phyloP scores from a whole-genome alignment of 1,284 basidiomycete genomes.

The Pseudozyma flocculosa region DNA sequence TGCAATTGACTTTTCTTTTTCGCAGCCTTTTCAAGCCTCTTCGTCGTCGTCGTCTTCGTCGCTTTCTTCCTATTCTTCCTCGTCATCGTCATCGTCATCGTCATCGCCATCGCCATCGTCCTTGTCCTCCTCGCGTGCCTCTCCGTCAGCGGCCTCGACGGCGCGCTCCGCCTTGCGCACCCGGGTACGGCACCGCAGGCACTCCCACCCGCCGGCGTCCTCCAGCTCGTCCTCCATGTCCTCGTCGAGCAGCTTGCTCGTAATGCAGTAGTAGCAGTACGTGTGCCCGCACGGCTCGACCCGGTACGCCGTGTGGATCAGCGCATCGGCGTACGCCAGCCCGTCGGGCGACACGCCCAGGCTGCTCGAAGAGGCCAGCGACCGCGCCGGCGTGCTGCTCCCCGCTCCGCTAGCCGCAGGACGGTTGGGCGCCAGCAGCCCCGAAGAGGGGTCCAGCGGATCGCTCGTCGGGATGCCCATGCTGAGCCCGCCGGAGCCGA shows the following conservation, averaged over 20 bases:
- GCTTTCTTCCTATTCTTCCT: too few species aligned
- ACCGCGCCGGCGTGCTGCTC: slow-evolving; percentile 3
- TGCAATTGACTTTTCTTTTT: too few species aligned
- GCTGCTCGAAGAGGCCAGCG: slow-evolving; percentile 3
- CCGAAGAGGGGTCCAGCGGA: slow-evolving; percentile 46
- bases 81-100: too few species aligned
- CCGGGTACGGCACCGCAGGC: slow-evolving; percentile 45
- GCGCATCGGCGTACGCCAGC: slow-evolving; percentile 46
- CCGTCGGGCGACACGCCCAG: slow-evolving; percentile 40
- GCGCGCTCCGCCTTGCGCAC: slow-evolving; percentile 24
- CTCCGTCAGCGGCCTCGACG: background rate
- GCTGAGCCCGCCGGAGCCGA: slow-evolving; percentile 26
- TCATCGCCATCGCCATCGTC: slow-evolving; percentile 6
- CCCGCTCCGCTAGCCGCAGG: slow-evolving; percentile 2
- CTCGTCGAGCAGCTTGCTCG: slow-evolving; percentile 46
- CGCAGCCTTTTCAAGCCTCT: too few species aligned
- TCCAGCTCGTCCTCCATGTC: slow-evolving; percentile 51
- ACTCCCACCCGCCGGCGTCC: slow-evolving; percentile 49
- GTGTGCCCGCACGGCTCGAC: slow-evolving; percentile 45
- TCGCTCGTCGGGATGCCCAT: slow-evolving; percentile 47
- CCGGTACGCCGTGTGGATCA: slow-evolving; percentile 46
- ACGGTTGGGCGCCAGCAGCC: slow-evolving; percentile 21
- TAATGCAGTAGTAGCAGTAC: slow-evolving; percentile 57
- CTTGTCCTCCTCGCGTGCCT: background rate
- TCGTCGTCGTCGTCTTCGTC: too few species aligned